Conservation (phyloP, 345 rosid genomes). For the Brassica nigra region DNA sequence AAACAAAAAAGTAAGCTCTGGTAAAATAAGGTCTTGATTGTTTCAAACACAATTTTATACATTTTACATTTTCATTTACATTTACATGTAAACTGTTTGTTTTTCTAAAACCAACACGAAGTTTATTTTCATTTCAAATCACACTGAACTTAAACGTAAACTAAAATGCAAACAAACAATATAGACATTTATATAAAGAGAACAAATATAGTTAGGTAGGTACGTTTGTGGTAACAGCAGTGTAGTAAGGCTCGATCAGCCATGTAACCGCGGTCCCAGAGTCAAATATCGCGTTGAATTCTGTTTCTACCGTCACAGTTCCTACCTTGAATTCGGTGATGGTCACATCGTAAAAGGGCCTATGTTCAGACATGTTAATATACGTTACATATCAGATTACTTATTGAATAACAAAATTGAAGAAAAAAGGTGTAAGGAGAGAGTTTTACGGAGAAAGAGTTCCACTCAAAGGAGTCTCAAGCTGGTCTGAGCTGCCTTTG, state of each 20-base stretch:
- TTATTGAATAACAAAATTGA: neutral
- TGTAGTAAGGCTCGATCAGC: conserved; percentile 81
- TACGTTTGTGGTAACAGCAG: conserved; percentile 60
- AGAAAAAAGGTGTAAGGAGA: neutral
- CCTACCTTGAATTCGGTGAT: conserved; percentile 61
- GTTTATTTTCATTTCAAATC: neutral
- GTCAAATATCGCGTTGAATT: conserved; percentile 73
- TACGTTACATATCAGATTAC: neutral
- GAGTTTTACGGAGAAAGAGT: conserved; percentile 49
- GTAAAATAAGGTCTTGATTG: neutral
- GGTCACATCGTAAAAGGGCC: conserved; percentile 78
- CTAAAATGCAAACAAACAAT: neutral
- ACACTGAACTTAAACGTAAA: neutral
- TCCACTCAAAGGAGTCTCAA: conserved; percentile 71
- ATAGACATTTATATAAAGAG: neutral
- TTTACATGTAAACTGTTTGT: neutral
- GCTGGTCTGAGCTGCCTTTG: conserved; percentile 78
- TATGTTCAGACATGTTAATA: neutral
- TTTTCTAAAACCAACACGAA: neutral
- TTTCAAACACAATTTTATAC: neutral
- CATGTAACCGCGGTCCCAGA: conserved; percentile 93
- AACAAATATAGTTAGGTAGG: conserved; percentile 33
- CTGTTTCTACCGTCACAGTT: conserved; percentile 49
- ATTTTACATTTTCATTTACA: neutral
- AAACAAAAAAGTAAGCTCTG: neutral